Evolutionary conservation across 1,284 basidiomycete species (phyloP), one percentile per base, ranked within the genome.

Genomic region (Papiliotrema flavescens): DNA sequence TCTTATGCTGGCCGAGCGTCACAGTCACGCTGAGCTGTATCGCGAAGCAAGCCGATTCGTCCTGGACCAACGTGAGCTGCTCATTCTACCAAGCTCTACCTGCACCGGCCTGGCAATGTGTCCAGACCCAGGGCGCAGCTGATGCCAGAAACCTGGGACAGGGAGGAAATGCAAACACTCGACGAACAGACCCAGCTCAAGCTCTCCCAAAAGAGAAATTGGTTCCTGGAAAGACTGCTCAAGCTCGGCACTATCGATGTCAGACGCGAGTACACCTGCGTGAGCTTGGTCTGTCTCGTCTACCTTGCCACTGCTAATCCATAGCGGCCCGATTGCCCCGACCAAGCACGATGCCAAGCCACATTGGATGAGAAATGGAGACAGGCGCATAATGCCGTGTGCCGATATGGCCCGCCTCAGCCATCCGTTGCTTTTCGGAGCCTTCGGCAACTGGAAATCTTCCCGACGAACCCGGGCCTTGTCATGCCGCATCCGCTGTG

Each of bases 301-400:
- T 35, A n/a, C 14, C 47, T 11, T 20, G 40, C 15, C n/a, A 8
- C 28, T 41, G 32, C 54, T 61, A 23, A 66, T 55, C 22, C 13
- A 23, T 50, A 93, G 90, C 89, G 89, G 56, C 69, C 83, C 0
- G 85, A 87, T 15, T 97, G 93, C 70, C 89, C 90, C 2, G 92
- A 96, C 62, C 79, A 89, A 1, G 54, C 81, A 0, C 80, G 74
- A 19, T 97, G 93, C 70, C 91, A 91, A 19, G 82, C 84, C n/a
- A 76, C 88, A n/a, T 81, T 97, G 8, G 90, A 95, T 66, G 93
- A 95, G 59, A 93, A 93, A 71, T 97, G 92, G 90, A 80, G 85
- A 41, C 87, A 88, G 65, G 91, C 90, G 0, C 93, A 94, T 67
- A 82, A 85, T 49, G 84, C 89, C 15, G 87, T 91, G 17, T 90